A percentile compares a stretch with the other conserved stretches of the same genome.
Evolutionary conservation across 129 eudicot species (phyloP).

Genomic region (carrot (Daucus carota)): DNA sequence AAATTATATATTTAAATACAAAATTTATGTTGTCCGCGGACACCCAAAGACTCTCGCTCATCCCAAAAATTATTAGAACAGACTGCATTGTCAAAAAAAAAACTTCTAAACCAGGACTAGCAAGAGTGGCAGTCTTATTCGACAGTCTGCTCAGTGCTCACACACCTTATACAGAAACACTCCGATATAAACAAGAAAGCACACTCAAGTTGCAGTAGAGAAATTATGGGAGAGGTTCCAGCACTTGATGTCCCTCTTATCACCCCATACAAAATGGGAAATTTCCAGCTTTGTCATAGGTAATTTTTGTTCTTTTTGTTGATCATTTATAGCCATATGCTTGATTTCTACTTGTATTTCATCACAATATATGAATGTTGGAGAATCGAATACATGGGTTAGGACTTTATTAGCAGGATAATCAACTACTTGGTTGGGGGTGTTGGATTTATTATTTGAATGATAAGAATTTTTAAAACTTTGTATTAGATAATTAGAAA

Average conservation of each 20-base stretch:
- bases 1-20: too few species aligned
- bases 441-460: not conserved
- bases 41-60: too few species aligned
- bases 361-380: too few species aligned
- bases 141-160: too few species aligned
- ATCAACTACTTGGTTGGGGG: not conserved
- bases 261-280: conserved; percentile 1
- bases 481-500: too few species aligned
- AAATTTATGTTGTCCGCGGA: too few species aligned
- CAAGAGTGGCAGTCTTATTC: too few species aligned
- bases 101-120: too few species aligned
- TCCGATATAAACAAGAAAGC: not conserved
- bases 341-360: not conserved
- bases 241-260: not conserved
- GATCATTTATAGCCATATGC: not conserved
- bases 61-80: too few species aligned
- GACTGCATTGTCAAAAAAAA: too few species aligned
- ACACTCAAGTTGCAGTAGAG: not conserved
- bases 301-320: not conserved
- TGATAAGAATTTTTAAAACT: too few species aligned
- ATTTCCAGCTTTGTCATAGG: conserved; percentile 11
- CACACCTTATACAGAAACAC: not conserved
- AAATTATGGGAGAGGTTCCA: not conserved
- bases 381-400: too few species aligned
- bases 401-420: not conserved